These are phyloP conservation scores for Leccinum subgranulosum DNA, from an alignment of 768 basidiomycete species.

Conservation along the genomic window DNA sequence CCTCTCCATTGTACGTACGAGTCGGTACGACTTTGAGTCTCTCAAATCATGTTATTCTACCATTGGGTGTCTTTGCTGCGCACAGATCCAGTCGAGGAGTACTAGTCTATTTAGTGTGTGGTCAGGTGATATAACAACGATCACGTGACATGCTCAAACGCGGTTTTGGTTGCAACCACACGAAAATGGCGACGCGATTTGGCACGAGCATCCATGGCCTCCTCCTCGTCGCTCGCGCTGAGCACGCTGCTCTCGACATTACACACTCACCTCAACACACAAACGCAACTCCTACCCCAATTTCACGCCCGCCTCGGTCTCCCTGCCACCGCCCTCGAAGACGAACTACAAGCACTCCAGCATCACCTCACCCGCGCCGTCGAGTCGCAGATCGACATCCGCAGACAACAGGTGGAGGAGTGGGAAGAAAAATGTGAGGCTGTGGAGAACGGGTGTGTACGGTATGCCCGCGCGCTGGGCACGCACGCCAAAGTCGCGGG, in stretches of 20 bases:
- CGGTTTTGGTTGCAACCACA: constrained; percentile 24
- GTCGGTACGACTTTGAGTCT: too few relatives aligned
- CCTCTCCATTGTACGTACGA: too few relatives aligned
- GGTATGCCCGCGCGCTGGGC: constrained; percentile 69
- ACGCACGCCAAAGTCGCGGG: constrained; percentile 67
- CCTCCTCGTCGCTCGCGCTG: constrained; percentile 38
- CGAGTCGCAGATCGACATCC: constrained; percentile 63
- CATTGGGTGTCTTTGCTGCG: too few relatives aligned
- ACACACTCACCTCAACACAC: constrained; percentile 73
- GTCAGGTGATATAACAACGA: constrained; percentile 26
- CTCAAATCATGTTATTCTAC: too few relatives aligned
- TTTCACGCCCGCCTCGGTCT: constrained; percentile 84
- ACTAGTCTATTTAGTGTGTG: too few relatives aligned
- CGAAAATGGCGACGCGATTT: constrained; percentile 9
- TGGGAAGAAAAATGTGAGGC: constrained; percentile 63
- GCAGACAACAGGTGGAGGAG: constrained; percentile 73
- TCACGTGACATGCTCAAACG: constrained; percentile 22
- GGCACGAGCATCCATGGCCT: constrained; percentile 21
- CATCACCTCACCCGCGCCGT: constrained; percentile 73
- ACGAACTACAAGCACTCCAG: constrained; percentile 73
- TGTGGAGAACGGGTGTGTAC: constrained; percentile 62
- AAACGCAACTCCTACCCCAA: constrained; percentile 78
- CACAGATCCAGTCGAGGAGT: too few relatives aligned
- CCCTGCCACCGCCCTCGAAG: constrained; percentile 73
- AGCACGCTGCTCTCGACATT: constrained; percentile 74